These are phyloP conservation scores for Byssochlamys sp. DNA, from an alignment of 2,329 filamentous ascomycete species.

Conservation along the genomic window DNA sequence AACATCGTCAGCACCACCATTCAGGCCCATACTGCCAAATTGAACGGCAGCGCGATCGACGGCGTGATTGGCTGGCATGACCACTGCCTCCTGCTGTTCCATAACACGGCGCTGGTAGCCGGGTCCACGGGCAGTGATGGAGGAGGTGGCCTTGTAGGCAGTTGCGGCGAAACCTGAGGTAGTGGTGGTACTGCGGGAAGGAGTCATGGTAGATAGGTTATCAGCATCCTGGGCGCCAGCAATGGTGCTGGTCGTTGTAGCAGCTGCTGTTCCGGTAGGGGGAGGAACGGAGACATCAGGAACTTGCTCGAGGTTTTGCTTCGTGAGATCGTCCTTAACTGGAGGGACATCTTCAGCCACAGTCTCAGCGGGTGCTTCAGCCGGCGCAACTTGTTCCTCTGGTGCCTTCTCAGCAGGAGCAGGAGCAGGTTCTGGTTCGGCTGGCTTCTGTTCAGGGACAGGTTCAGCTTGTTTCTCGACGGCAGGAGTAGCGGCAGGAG, in stretches of 20 bases:
- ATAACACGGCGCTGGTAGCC: conserved; percentile 78
- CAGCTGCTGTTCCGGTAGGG: conserved; percentile 44
- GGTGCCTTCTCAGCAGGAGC: conserved; percentile 31
- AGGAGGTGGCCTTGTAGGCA: conserved; percentile 66
- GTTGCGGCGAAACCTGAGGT: conserved; percentile 68
- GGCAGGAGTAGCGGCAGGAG: conserved; percentile 24
- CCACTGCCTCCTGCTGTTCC: conserved; percentile 93
- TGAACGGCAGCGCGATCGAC: conserved; percentile 88
- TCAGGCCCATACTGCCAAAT: conserved; percentile 89
- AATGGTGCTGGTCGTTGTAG: conserved; percentile 78
- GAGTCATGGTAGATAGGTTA: conserved; percentile 42
- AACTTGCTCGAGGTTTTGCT: conserved; percentile 85
- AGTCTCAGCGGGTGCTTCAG: conserved; percentile 27
- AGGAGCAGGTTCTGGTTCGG: conserved; percentile 33
- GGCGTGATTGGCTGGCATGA: conserved; percentile 94
- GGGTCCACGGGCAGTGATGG: conserved; percentile 54
- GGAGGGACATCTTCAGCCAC: conserved; percentile 47
- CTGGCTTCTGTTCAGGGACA: conserved; percentile 29
- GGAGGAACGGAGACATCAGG: conserved; percentile 69
- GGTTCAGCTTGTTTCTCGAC: conserved; percentile 23
- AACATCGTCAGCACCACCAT: conserved; percentile 47
- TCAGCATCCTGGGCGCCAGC: conserved; percentile 75
- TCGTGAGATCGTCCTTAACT: conserved; percentile 73
- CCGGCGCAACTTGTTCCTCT: conserved; percentile 19
- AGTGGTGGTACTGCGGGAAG: conserved; percentile 44